Conservation (phyloP, 495 filamentous ascomycete genomes). For the Hypoxylon perforatum region DNA sequence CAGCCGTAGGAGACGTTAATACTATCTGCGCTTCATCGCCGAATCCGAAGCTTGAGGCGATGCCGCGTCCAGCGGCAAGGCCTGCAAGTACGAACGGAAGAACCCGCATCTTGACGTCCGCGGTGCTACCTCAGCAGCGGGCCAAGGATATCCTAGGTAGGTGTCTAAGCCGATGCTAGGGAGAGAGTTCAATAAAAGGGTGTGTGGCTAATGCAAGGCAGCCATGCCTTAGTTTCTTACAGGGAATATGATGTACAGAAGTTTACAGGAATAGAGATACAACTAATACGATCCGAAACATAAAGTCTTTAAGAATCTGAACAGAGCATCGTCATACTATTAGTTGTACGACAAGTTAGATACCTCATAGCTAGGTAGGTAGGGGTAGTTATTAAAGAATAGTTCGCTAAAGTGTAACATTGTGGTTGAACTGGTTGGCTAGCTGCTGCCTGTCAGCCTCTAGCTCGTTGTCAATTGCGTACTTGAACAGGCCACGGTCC, state of each 20-base stretch:
- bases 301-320: background rate
- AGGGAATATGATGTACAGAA: too few species aligned
- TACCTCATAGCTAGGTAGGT: too few species aligned
- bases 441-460: background rate
- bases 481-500: slow-evolving; percentile 12
- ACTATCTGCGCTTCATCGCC: slow-evolving; percentile 21
- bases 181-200: too few species aligned
- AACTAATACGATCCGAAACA: too few species aligned
- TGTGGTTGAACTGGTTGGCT: background rate
- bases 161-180: background rate
- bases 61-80: background rate
- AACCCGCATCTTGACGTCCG: slow-evolving; percentile 21
- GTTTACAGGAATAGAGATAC: too few species aligned
- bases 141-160: background rate
- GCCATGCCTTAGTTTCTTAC: too few species aligned
- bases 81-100: slow-evolving; percentile 4
- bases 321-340: background rate
- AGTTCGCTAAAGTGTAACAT: slow-evolving; percentile 1
- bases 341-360: too few species aligned
- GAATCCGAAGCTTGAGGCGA: background rate
- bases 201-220: too few species aligned
- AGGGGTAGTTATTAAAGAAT: too few species aligned
- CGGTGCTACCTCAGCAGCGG: background rate
- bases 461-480: slow-evolving; percentile 25
- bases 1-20: background rate